These are phyloP conservation scores for Hygrocybe coccinea DNA, from an alignment of 768 basidiomycete species.

Conservation along the genomic window DNA sequence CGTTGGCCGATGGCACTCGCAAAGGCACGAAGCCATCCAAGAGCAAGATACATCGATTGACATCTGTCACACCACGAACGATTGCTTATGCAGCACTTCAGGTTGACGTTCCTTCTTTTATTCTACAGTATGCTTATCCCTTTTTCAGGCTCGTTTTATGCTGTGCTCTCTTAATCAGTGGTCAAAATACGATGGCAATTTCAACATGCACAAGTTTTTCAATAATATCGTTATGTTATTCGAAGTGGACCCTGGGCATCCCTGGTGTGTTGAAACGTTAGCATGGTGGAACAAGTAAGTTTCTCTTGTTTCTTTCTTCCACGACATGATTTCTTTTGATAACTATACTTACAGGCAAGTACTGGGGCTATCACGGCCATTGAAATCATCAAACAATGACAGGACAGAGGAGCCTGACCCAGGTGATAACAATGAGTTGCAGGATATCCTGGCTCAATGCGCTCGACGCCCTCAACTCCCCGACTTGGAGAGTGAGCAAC, in stretches of 20 bases:
- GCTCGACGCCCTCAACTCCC: not conserved
- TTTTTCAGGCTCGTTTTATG: not conserved
- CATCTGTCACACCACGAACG: not conserved
- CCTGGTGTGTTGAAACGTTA: not conserved
- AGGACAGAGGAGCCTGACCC: not conserved
- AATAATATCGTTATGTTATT: not conserved
- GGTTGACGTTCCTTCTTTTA: not conserved
- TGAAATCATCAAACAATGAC: not conserved
- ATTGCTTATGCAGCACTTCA: not conserved
- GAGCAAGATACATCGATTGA: not conserved
- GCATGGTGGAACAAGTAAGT: not conserved
- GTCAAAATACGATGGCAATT: not conserved
- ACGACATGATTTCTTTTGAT: not conserved
- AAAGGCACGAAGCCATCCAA: slow-evolving; percentile 1
- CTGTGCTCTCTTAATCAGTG: not conserved
- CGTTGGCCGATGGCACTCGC: not conserved
- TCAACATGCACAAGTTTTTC: slow-evolving; percentile 1
- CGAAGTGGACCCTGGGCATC: not conserved
- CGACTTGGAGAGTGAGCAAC: no score
- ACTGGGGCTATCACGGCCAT: not conserved
- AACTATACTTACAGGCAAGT: not conserved
- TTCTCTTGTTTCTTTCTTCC: not conserved
- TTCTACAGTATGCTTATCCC: not conserved
- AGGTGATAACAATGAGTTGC: not conserved
- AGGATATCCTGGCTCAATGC: not conserved